Base-by-base conservation (phyloP, 2,329 filamentous ascomycete species). In the Keithomyces neogunnii region DNA sequence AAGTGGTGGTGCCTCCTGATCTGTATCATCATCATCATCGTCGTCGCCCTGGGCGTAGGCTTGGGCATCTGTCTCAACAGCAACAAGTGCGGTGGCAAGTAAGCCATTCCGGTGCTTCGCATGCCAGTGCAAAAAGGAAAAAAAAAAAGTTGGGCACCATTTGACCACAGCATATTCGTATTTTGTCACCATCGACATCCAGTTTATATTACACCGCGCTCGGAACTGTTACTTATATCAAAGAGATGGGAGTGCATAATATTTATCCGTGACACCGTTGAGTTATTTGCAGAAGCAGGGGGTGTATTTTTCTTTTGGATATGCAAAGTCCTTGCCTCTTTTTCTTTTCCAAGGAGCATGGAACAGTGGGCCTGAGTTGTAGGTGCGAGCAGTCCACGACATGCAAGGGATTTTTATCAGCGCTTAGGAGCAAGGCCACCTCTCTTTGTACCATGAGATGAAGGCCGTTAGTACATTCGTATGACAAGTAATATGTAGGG, bases 1-100 rank as follows among this genome's bases (percentile, higher is more conserved):
- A 92, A 92, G 76, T 91, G 88, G 88, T 89, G 81, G 78, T 88
- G 85, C 63, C 72, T 88, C 55, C 69, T 82, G 55, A 73, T 90
- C 53, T 71, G 73, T 46, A 59, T 81, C 28, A 71, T 84, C 64
- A 80, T 84, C 64, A 66, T 81, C 60, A 64, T 84, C 48, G 74
- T 72, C 56, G 69, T 82, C 52, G 74, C 70, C 7, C 64, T 81
- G 35, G 78, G 74, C 50, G 74, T 84, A 55, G 78, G 74, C 51
- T 64, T 83, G 11, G 78, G 76, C 47, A 62, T 82, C 48, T 69
- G 66, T 43, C 58, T 78, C 39, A 62, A 62, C 47, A 64, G 55
- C 44, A 51, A 53, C 6, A 52, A 47, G 26, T 56, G 55, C 39
- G 38, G 46, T n/a, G n/a, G 43, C 39, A 49, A 52, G 31, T 19